Conservation (phyloP, 169 alveolate genomes). For the Prorocentrum cordatum region DNA sequence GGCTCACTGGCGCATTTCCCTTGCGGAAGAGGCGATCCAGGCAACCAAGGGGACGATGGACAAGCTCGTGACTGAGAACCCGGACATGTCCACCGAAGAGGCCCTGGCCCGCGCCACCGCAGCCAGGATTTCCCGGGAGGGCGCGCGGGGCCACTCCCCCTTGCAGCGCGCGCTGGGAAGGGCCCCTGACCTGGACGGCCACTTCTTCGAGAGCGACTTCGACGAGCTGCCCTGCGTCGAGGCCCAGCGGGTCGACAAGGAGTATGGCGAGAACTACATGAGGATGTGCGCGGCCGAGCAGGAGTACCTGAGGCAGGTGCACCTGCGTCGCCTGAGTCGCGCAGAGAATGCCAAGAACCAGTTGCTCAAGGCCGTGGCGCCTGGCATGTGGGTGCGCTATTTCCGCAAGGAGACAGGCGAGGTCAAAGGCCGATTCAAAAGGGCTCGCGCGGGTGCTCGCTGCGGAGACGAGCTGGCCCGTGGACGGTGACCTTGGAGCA, state of each 20-base stretch:
- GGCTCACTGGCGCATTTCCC: background rate
- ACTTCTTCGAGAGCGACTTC: background rate
- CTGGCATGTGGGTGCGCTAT: background rate
- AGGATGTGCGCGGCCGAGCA: background rate
- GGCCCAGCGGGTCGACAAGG: background rate
- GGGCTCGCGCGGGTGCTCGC: background rate
- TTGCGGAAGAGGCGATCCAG: background rate
- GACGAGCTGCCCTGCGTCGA: background rate
- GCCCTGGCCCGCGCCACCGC: background rate
- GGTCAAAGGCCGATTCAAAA: background rate
- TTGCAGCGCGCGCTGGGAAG: background rate
- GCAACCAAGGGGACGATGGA: background rate
- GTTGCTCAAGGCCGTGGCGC: background rate
- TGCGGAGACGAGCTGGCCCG: background rate
- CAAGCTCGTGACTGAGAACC: background rate
- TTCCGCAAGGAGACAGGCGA: background rate
- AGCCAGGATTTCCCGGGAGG: background rate
- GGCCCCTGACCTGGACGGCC: background rate
- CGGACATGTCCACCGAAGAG: background rate
- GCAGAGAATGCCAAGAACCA: background rate
- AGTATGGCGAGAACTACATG: background rate
- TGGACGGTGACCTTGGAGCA: too few relatives aligned
- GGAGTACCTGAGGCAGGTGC: background rate
- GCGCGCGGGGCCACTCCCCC: background rate
- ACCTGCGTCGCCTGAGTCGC: background rate